Evolutionary conservation across 2,329 filamentous ascomycete genomes (phyloP), one percentile per base, ranked within the genome.

Genomic region (Blastomyces emzantsi): DNA sequence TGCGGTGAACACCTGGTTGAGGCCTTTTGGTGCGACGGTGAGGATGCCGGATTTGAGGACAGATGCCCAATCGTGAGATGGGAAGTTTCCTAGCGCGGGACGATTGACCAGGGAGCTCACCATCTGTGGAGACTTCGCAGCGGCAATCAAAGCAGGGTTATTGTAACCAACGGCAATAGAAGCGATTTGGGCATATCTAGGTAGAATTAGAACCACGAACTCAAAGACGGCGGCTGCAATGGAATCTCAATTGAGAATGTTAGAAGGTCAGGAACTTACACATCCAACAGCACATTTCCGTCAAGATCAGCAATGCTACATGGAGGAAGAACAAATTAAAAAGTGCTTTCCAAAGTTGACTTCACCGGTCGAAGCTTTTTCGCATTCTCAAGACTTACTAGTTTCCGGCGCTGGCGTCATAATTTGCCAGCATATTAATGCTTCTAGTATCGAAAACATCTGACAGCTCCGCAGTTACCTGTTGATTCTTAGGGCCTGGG

Each of bases 121-220:
- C 90, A 96, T 95, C 71, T 92, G 88, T 30, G 87, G 86, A 63
- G 87, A 88, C 66, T 84, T 83, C 33, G 90, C 89, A 43, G 87
- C 86, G 70, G 86, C 81, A 68, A 85, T 80, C 66, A 96, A 83
- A 67, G 82, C 78, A 7, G 90, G 87, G 80, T 96, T 96, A 83
- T 93, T 96, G 84, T 96, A 96, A 65, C 92, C 92, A 56, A 96
- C 82, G 3, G 92, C 90, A 70, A 96, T 96, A 52, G 90, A 96
- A 67, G 92, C 92, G 73, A 96, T 96, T 78, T 96, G 92, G 61
- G 92, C 90, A 73, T 93, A 93, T 64, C 87, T 89, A 68, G 22
- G n/a, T 4, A 28, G n/a, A 33, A n/a, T 57, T 15, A 22, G 41
- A 15, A 45, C 41, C 5, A 19, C 17, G 1, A 45, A 43, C 8